A percentile compares a stretch with the other conserved stretches of the same genome.
phyloP scores from a whole-genome alignment of 2,329 filamentous ascomycete genomes.

The Aspergillus calidoustus region DNA sequence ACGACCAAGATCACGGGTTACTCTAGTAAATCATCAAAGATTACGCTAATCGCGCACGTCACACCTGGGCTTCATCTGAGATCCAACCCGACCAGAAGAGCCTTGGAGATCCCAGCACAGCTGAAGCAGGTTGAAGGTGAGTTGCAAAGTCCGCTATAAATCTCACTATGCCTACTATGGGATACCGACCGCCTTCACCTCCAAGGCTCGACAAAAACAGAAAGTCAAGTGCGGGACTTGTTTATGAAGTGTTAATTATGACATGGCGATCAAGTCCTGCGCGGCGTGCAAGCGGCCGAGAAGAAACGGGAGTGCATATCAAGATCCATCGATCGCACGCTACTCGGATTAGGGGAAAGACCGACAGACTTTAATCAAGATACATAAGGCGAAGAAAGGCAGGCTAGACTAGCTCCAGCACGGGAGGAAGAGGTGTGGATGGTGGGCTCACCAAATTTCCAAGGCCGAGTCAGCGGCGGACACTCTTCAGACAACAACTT shows the following conservation, averaged over 20 bases:
- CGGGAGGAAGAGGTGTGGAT: constrained; percentile 9
- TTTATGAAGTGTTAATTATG: neutral
- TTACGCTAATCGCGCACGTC: constrained; percentile 7
- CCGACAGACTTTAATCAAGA: constrained; percentile 20
- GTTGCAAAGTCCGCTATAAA: neutral
- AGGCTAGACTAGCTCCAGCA: neutral
- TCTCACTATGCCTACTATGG: neutral
- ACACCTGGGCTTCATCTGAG: neutral
- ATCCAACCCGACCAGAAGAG: constrained; percentile 6
- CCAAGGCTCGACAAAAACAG: neutral
- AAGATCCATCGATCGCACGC: constrained; percentile 30
- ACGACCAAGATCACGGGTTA: neutral
- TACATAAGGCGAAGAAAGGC: constrained; percentile 4
- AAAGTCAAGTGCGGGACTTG: neutral
- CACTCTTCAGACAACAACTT: neutral
- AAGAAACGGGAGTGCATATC: constrained; percentile 18
- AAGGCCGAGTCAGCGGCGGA: constrained; percentile 14
- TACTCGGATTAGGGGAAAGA: constrained; percentile 26
- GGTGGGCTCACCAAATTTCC: constrained; percentile 17
- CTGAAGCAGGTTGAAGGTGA: neutral
- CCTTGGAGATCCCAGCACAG: neutral
- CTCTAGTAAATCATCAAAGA: neutral
- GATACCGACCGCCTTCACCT: neutral
- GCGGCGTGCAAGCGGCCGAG: neutral
- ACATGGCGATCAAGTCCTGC: neutral